Evolutionary conservation across 2,329 filamentous ascomycete genomes (phyloP), one percentile per base, ranked within the genome.

Genomic region (Colletotrichum horii): DNA sequence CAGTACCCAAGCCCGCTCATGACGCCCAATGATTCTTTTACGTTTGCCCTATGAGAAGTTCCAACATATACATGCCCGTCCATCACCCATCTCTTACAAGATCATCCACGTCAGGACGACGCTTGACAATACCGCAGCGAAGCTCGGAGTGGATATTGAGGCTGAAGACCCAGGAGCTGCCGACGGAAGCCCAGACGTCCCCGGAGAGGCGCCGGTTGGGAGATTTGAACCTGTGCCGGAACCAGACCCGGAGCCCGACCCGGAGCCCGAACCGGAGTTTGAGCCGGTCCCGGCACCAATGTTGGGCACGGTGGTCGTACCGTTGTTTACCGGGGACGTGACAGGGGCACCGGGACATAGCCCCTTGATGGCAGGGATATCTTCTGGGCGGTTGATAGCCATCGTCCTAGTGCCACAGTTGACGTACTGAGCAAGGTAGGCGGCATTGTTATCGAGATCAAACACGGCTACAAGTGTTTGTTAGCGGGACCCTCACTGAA

Each of bases 381-480:
- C 67, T 56, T 78, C 52, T 9, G 71, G 64, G 12, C 43, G 26
- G 38, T 32, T 77, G 28, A 78, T 73, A 15, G 71, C 64, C 75
- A 77, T 75, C n/a, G 65, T 72, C 5, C 62, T 34, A 6, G 84
- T 85, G 76, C 88, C 88, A 80, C 89, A 91, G 83, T 90, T 89
- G 36, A 80, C 77, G 74, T 90, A 90, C 71, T 87, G 88, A 3
- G 88, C 86, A 76, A 91, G 81, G 83, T 88, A 89, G 34, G 89
- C 83, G 26, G 82, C 83, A 78, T 89, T 82, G 73, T 85, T 84
- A 58, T 88, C 87, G 73, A 89, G 85, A 77, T 91, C 89, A 68
- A 90, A 90, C 68, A 90, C 88, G 66, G 85, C 88, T 87, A 52
- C 14, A 30, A 52, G 11, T 4, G 9, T 4, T 22, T 66, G 14